Base-by-base conservation (phyloP, 305 asterid genomes). In the Solanum chacoense region DNA sequence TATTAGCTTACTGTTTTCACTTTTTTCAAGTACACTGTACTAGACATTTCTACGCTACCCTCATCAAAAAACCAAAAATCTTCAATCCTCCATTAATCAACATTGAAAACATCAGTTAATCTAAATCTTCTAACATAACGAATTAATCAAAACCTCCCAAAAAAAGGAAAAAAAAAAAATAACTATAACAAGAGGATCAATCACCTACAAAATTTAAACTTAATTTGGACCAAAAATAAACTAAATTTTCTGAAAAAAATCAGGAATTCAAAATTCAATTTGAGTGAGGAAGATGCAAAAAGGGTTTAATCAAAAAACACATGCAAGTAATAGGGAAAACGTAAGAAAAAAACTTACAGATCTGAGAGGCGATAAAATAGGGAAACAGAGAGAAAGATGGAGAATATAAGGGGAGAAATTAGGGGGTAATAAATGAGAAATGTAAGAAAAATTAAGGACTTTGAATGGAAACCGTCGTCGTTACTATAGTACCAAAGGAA, bases 381-480 rank as follows among this genome's bases (percentile, higher is more conserved):
- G 72, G 80, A 50, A 84, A 32, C n/a, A 26, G 37, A 40, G 69
- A 78, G 88, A 59, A 38, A 78, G 6, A 22, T 20, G 80, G 84
- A 50, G 34, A 80, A 80, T 78, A 73, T 74, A 71, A 3, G 35
- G 74, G 3, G 32, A 26, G 29, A 6, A 67, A 67, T 24, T 81
- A 50, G 87, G 32, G 18, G 69, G 36, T 20, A 75, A 72, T 67
- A 63, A 73, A 42, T 37, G 79, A 35, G 59, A 86, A 81, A 40
- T 37, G 89, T 59, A 89, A 77, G 85, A 36, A 89, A 74, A 50
- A 31, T 29, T 10, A 9, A 83, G 73, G 80, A 85, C 88, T 90
- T 77, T 85, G 90, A 89, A 88, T 84, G 31, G 92, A 92, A 93
- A 91, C 95, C 89, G 92, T 86, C 90, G 85, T 55, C 73, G 73